A percentile compares a stretch with the other conserved stretches of the same genome.
Evolutionary conservation across 208 protist species (phyloP).

Genomic region (Sergeia podlipaevii): DNA sequence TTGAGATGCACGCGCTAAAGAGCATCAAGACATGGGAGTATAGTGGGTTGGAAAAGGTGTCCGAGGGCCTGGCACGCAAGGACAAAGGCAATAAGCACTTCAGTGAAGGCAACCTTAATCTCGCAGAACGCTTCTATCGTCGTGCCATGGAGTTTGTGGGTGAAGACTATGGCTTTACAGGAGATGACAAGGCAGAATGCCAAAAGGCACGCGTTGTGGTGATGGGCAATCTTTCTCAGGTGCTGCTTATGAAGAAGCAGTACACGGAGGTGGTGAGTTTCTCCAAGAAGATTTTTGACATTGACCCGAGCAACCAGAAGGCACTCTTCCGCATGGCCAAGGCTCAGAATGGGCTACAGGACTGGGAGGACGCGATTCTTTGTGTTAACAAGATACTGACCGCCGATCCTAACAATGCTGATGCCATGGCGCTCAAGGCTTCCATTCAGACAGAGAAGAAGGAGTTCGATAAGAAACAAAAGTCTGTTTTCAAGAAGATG

Average conservation of each 20-base stretch:
- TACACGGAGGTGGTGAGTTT: constrained; percentile 45
- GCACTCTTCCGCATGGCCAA: constrained; percentile 75
- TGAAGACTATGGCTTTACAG: constrained; percentile 59
- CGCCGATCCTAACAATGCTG: constrained; percentile 53
- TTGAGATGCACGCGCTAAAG: constrained; percentile 55
- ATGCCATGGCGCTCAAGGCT: constrained; percentile 46
- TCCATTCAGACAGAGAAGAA: constrained; percentile 42
- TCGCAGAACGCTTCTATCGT: constrained; percentile 80
- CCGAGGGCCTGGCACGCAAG: constrained; percentile 60
- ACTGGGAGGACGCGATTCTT: constrained; percentile 66
- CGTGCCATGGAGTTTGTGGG: constrained; percentile 85
- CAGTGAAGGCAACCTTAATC: constrained; percentile 45
- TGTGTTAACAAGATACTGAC: constrained; percentile 44
- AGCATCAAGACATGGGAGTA: constrained; percentile 70
- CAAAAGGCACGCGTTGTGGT: constrained; percentile 46
- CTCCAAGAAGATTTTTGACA: constrained; percentile 62
- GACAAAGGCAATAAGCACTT: constrained; percentile 81
- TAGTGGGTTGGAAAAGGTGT: constrained; percentile 50
- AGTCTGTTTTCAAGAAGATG: constrained; percentile 78
- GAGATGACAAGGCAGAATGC: constrained; percentile 46
- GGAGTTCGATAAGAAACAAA: constrained; percentile 80
- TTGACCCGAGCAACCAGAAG: constrained; percentile 60
- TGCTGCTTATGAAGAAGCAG: constrained; percentile 46
- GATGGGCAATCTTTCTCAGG: constrained; percentile 77
- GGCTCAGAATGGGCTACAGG: constrained; percentile 50